Conservation (phyloP, 768 basidiomycete genomes). For the Trametes coccinea region DNA sequence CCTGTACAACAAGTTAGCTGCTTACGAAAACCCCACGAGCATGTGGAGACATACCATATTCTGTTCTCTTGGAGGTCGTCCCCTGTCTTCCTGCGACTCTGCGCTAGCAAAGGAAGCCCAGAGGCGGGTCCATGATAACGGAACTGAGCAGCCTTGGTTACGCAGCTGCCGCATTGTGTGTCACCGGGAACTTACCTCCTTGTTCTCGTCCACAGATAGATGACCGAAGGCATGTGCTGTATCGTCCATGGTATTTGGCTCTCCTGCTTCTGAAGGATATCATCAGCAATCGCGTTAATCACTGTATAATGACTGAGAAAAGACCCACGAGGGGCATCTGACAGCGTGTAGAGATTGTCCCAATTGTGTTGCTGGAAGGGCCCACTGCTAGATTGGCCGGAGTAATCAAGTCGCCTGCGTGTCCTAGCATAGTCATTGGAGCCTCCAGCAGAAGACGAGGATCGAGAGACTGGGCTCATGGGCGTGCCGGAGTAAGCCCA, state of each 20-base stretch:
- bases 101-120: slow-evolving; percentile 73
- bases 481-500: slow-evolving; percentile 5
- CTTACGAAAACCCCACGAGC: no score
- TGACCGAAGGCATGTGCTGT: slow-evolving; percentile 63
- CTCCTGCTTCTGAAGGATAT: background rate
- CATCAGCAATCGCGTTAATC: background rate
- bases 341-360: slow-evolving; percentile 12
- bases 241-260: slow-evolving; percentile 33
- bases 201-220: slow-evolving; percentile 74
- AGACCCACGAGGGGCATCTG: slow-evolving; percentile 11
- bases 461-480: slow-evolving; percentile 15
- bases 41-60: slow-evolving; percentile 23
- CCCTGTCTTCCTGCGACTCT: slow-evolving; percentile 64
- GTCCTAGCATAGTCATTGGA: slow-evolving; percentile 12
- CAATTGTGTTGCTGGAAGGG: slow-evolving; percentile 1
- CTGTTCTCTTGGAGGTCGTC: slow-evolving; percentile 60
- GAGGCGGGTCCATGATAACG: slow-evolving; percentile 82
- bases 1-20: slow-evolving; percentile 9
- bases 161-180: slow-evolving; percentile 10
- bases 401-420: slow-evolving; percentile 16
- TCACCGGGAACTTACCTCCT: slow-evolving; percentile 48
- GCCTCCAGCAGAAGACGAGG: slow-evolving; percentile 13
- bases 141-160: slow-evolving; percentile 47
- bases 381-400: background rate
- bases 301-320: background rate